These are phyloP conservation scores for Clonostachys sp. DNA, from an alignment of 2,329 filamentous ascomycete genomes.

Conservation along the genomic window DNA sequence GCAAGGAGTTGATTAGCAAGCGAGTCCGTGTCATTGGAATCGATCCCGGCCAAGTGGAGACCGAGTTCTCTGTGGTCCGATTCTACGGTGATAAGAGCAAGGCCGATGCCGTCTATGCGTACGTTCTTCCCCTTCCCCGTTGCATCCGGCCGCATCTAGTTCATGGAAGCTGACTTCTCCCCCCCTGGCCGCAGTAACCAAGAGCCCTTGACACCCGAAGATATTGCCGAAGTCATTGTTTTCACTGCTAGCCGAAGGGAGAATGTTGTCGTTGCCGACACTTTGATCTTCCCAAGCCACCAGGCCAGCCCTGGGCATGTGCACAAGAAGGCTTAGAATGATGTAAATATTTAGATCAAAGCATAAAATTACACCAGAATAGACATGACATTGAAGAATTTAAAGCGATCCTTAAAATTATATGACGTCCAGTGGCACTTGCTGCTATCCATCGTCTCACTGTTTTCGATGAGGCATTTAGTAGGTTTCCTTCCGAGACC, in stretches of 20 bases:
- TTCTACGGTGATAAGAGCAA: conserved; percentile 87
- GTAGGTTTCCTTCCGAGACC: too few species aligned
- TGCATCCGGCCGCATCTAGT: not conserved
- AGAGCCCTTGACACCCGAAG: conserved; percentile 81
- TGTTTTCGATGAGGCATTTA: too few species aligned
- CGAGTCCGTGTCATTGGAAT: conserved; percentile 81
- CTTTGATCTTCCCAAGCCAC: conserved; percentile 82
- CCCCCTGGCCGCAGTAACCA: conserved; percentile 47
- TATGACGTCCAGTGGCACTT: too few species aligned
- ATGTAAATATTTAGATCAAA: too few species aligned
- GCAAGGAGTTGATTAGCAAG: conserved; percentile 78
- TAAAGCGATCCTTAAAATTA: too few species aligned
- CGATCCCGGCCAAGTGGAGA: conserved; percentile 91
- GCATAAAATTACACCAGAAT: too few species aligned
- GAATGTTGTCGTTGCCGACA: conserved; percentile 88
- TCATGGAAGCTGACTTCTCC: not conserved
- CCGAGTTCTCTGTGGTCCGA: conserved; percentile 85
- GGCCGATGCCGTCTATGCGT: conserved; percentile 86
- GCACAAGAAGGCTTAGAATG: conserved; percentile 3
- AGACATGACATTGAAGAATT: too few species aligned
- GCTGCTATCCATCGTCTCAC: too few species aligned
- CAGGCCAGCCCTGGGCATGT: conserved; percentile 35
- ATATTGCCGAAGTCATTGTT: conserved; percentile 86
- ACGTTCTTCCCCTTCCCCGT: conserved; percentile 21
- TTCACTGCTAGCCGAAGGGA: conserved; percentile 80